Conservation (phyloP, 257 asterid species). For the Petunia axillaris region DNA sequence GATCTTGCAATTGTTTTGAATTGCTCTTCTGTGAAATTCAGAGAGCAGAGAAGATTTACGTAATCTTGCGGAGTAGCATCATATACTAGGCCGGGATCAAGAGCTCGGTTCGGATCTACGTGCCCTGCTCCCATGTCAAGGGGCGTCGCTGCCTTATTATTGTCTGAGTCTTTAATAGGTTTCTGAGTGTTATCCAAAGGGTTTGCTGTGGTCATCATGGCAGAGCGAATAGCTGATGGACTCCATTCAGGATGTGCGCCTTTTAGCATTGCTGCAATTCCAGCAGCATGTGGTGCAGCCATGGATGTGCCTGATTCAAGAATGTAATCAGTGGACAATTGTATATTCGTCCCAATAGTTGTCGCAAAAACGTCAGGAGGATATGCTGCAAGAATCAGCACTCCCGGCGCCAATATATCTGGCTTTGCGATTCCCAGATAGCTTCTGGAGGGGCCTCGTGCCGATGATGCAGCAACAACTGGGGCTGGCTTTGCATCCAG, state of each 20-base stretch:
- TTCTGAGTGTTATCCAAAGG: conserved; percentile 26
- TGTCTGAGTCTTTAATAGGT: conserved; percentile 26
- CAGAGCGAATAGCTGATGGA: conserved; percentile 31
- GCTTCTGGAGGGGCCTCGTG: conserved; percentile 24
- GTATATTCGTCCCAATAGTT: neutral
- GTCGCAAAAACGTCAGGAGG: conserved; percentile 14
- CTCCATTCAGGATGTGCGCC: conserved; percentile 23
- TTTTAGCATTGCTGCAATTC: conserved; percentile 29
- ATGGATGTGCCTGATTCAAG: conserved; percentile 29
- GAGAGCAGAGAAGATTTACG: conserved; percentile 36
- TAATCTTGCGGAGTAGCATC: conserved; percentile 36
- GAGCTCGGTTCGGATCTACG: conserved; percentile 32
- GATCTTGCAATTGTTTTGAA: conserved; percentile 27
- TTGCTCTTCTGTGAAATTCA: conserved; percentile 35
- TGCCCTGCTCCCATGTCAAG: conserved; percentile 38
- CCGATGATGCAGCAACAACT: neutral
- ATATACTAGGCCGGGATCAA: conserved; percentile 37
- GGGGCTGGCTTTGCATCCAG: conserved; percentile 22
- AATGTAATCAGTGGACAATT: neutral
- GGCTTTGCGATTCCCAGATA: conserved; percentile 22
- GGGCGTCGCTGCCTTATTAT: conserved; percentile 25
- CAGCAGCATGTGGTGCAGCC: conserved; percentile 28
- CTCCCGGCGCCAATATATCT: conserved; percentile 26
- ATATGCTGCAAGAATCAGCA: conserved; percentile 21
- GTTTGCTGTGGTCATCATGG: conserved; percentile 35